These are phyloP conservation scores for Agrocybe chaxingu DNA, from an alignment of 768 basidiomycete genomes.

Conservation along the genomic window DNA sequence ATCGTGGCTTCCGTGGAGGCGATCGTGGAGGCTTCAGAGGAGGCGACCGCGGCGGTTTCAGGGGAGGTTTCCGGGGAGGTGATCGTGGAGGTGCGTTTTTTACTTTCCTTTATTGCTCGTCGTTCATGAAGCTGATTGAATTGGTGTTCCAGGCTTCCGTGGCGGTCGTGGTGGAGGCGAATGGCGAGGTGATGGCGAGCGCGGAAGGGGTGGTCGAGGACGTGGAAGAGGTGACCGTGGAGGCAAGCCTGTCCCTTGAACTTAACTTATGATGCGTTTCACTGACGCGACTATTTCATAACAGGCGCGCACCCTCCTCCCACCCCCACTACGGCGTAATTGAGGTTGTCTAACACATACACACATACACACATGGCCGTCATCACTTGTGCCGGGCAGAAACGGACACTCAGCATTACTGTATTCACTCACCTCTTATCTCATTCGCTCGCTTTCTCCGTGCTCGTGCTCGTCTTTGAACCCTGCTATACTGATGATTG, in stretches of 20 bases:
- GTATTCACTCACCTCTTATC: too few species aligned
- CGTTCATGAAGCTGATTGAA: neutral
- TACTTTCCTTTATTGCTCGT: neutral
- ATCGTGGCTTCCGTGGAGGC: conserved; percentile 21
- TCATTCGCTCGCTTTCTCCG: too few species aligned
- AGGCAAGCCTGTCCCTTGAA: conserved; percentile 8
- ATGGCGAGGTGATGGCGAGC: conserved; percentile 48
- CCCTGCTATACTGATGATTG: too few species aligned
- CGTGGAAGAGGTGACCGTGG: conserved; percentile 35
- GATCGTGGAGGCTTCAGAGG: conserved; percentile 26
- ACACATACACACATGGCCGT: too few species aligned
- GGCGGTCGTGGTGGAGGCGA: conserved; percentile 38
- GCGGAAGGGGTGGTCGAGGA: conserved; percentile 39
- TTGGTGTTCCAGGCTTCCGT: conserved; percentile 25
- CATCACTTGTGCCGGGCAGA: too few species aligned
- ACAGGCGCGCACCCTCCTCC: too few species aligned
- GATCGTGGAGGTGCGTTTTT: conserved; percentile 21
- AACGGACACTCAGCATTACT: too few species aligned
- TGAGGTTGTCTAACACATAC: too few species aligned
- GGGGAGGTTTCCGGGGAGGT: conserved; percentile 34
- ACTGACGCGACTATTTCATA: too few species aligned
- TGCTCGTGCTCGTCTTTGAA: too few species aligned
- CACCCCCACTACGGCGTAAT: too few species aligned
- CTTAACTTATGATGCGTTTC: too few species aligned
- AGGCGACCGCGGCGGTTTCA: conserved; percentile 24